These are phyloP conservation scores for Ophiocordyceps robertsii DNA, from an alignment of 2,329 filamentous ascomycete genomes.

Conservation along the genomic window DNA sequence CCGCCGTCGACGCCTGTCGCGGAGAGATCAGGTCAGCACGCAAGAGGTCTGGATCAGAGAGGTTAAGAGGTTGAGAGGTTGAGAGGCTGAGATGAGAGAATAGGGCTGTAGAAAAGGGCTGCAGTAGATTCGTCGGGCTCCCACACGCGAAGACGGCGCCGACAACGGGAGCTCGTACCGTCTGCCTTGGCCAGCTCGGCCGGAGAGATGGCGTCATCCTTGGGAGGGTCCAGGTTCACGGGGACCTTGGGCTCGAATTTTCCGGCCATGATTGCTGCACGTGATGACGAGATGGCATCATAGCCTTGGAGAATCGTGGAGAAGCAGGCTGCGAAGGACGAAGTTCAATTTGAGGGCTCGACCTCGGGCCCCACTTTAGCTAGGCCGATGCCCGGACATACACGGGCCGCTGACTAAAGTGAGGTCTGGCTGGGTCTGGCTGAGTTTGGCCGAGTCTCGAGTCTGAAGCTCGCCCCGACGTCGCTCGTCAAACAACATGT, in stretches of 20 bases:
- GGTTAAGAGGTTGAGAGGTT: too few relatives aligned
- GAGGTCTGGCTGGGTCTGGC: too few relatives aligned
- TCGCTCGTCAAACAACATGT: constrained; percentile 12
- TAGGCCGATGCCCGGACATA: constrained; percentile 1
- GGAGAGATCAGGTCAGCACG: not conserved
- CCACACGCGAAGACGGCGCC: not conserved
- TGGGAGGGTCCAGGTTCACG: constrained; percentile 68
- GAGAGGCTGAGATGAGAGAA: not conserved
- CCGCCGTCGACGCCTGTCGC: constrained; percentile 48
- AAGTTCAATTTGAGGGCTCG: not conserved
- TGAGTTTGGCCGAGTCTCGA: too few relatives aligned
- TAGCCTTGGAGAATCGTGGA: too few relatives aligned
- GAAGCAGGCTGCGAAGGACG: too few relatives aligned
- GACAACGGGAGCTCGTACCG: constrained; percentile 34
- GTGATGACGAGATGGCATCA: not conserved
- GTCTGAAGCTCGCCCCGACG: too few relatives aligned
- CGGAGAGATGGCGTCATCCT: constrained; percentile 70
- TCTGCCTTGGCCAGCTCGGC: constrained; percentile 72
- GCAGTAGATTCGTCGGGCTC: not conserved
- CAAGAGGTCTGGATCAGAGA: too few relatives aligned
- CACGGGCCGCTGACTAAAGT: constrained; percentile 7
- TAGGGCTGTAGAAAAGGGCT: not conserved
- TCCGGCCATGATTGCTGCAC: constrained; percentile 31
- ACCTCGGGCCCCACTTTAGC: not conserved
- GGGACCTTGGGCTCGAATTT: constrained; percentile 70